Evolutionary conservation across 2,329 filamentous ascomycete species (phyloP).

Genomic region (Westerdykella aurantiaca): DNA sequence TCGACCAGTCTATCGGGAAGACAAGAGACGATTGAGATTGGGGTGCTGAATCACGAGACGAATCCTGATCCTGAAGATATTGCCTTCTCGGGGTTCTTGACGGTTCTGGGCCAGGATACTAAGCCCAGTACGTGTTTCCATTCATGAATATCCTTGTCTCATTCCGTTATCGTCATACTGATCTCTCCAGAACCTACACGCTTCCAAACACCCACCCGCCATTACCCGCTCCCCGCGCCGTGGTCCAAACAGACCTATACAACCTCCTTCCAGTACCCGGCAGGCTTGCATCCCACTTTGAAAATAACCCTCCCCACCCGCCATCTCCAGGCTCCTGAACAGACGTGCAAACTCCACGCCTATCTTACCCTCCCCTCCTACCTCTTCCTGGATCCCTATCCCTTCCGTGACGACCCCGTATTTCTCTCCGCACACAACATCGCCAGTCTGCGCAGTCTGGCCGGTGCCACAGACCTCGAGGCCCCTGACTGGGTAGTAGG

Average conservation of each 20-base stretch:
- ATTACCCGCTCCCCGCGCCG: slow-evolving; percentile 51
- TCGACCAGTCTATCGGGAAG: slow-evolving; percentile 26
- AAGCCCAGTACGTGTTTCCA: slow-evolving; percentile 50
- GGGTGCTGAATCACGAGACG: slow-evolving; percentile 63
- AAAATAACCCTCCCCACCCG: slow-evolving; percentile 58
- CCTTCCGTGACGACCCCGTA: slow-evolving; percentile 62
- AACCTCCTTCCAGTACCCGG: slow-evolving; percentile 61
- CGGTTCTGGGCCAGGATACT: slow-evolving; percentile 68
- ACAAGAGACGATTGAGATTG: slow-evolving; percentile 66
- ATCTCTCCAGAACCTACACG: slow-evolving; percentile 58
- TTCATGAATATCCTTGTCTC: not conserved
- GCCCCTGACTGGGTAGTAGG: slow-evolving; percentile 74
- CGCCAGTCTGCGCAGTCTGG: slow-evolving; percentile 59
- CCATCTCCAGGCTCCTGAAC: slow-evolving; percentile 44
- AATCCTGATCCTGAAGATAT: slow-evolving; percentile 66
- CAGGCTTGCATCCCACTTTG: slow-evolving; percentile 78
- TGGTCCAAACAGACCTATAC: slow-evolving; percentile 57
- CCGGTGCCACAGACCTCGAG: slow-evolving; percentile 79
- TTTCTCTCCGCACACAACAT: slow-evolving; percentile 80
- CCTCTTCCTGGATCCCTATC: slow-evolving; percentile 84
- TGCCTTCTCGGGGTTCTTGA: slow-evolving; percentile 70
- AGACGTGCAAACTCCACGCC: slow-evolving; percentile 63
- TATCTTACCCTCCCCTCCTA: slow-evolving; percentile 76
- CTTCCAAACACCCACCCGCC: slow-evolving; percentile 79
- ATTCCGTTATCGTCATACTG: slow-evolving; percentile 4